These are phyloP conservation scores for Alternaria solani DNA, from an alignment of 2,329 filamentous ascomycete genomes.

Conservation along the genomic window DNA sequence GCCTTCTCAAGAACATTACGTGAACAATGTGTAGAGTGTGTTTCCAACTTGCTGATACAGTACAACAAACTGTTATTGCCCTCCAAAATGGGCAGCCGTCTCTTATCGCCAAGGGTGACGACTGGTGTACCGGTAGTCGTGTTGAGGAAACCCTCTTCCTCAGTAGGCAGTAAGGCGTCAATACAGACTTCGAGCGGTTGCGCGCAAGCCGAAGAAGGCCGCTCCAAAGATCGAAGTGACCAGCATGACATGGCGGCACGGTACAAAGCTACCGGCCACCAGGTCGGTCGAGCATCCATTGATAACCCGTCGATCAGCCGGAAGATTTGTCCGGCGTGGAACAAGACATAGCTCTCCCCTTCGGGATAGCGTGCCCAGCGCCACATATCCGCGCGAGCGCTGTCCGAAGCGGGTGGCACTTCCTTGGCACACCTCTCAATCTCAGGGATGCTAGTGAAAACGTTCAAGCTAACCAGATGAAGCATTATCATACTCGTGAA, in stretches of 20 bases:
- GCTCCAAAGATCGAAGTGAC: slow-evolving; percentile 8
- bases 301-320: slow-evolving; percentile 8
- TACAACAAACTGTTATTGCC: slow-evolving; percentile 5
- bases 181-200: slow-evolving; percentile 3
- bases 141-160: slow-evolving; percentile 9
- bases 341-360: slow-evolving; percentile 12
- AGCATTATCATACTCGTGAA: slow-evolving; percentile 14
- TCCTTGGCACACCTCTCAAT: slow-evolving; percentile 15
- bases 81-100: neutral
- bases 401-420: slow-evolving; percentile 4
- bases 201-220: neutral
- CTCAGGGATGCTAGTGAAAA: slow-evolving; percentile 14
- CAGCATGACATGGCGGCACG: slow-evolving; percentile 14
- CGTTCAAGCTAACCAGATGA: slow-evolving; percentile 18
- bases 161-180: slow-evolving; percentile 2
- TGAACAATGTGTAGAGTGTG: slow-evolving; percentile 2
- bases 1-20: neutral
- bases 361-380: slow-evolving; percentile 9
- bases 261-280: slow-evolving; percentile 15
- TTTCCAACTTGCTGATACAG: slow-evolving; percentile 11
- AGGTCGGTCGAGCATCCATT: slow-evolving; percentile 6
- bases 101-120: slow-evolving; percentile 1
- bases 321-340: slow-evolving; percentile 15
- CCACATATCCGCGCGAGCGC: slow-evolving; percentile 10
- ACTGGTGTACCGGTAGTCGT: slow-evolving; percentile 1